Percentiles rank a stretch among this genome's conserved stretches.
Evolutionary conservation across 2,329 filamentous ascomycete species (phyloP).

Genomic region (Plectosphaerella plurivora): DNA sequence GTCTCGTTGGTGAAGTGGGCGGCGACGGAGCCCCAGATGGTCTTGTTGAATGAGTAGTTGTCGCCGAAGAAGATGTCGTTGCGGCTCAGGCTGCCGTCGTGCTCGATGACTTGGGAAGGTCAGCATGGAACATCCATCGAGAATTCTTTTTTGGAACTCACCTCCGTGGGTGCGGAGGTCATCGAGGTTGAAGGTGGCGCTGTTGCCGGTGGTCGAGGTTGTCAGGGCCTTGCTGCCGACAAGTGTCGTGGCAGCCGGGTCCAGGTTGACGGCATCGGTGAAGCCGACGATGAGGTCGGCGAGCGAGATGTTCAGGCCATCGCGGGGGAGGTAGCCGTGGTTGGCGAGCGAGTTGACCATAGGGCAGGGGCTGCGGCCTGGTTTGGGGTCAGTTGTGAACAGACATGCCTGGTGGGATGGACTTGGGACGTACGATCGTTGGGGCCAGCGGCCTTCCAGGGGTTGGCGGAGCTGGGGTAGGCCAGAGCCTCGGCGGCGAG

Average conservation of each 20-base stretch:
- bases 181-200: constrained; percentile 20
- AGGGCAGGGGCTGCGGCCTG: constrained; percentile 15
- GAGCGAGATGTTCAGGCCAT: constrained; percentile 10
- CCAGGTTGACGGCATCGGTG: constrained; percentile 11
- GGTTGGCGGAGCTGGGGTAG: too few relatives aligned
- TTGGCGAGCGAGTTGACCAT: constrained; percentile 19
- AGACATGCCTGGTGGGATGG: too few relatives aligned
- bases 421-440: too few relatives aligned
- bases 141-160: neutral
- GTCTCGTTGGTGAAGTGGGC: constrained; percentile 13
- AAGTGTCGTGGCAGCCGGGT: constrained; percentile 10
- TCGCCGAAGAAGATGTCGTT: constrained; percentile 22
- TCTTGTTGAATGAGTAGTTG: constrained; percentile 21
- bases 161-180: constrained; percentile 19
- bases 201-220: constrained; percentile 21
- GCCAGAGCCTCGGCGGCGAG: too few relatives aligned
- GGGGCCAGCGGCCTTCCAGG: too few relatives aligned
- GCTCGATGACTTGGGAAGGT: constrained; percentile 23
- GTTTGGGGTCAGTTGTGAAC: neutral
- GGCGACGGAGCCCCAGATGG: constrained; percentile 18
- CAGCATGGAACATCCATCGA: neutral
- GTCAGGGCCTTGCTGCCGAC: constrained; percentile 10
- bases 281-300: constrained; percentile 11
- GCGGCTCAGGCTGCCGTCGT: constrained; percentile 25
- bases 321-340: constrained; percentile 15